Evolutionary conservation across 2,329 filamentous ascomycete species (phyloP).

Genomic region (Albophoma yamanashiensis): DNA sequence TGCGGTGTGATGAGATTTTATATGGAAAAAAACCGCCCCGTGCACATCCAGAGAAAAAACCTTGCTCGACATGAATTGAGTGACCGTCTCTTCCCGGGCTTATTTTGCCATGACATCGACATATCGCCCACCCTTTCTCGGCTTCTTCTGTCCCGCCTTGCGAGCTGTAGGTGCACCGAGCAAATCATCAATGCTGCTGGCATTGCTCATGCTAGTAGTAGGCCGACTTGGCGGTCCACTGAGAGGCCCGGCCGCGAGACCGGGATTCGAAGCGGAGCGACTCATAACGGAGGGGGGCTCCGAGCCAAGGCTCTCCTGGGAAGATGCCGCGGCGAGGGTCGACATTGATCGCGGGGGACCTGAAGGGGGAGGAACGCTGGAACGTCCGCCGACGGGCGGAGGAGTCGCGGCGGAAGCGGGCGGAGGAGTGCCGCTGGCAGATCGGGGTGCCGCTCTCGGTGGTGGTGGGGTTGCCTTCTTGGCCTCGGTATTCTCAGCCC

Average conservation of each 20-base stretch:
- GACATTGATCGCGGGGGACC: slow-evolving; percentile 9
- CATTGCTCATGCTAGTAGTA: slow-evolving; percentile 74
- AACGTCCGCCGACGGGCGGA: slow-evolving; percentile 16
- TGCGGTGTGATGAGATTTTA: neutral
- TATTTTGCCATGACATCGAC: slow-evolving; percentile 89
- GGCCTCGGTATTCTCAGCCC: slow-evolving; percentile 48
- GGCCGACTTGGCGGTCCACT: slow-evolving; percentile 57
- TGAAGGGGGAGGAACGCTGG: slow-evolving; percentile 21
- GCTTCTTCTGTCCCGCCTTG: slow-evolving; percentile 54
- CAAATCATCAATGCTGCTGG: slow-evolving; percentile 91
- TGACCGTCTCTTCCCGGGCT: neutral
- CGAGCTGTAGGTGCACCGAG: slow-evolving; percentile 63
- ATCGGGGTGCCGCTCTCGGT: slow-evolving; percentile 50
- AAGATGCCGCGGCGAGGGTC: slow-evolving; percentile 8
- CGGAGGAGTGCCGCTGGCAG: slow-evolving; percentile 41
- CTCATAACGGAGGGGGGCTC: slow-evolving; percentile 28
- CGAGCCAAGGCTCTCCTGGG: slow-evolving; percentile 23
- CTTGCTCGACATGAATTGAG: neutral
- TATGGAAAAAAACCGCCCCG: neutral
- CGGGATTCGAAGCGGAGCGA: slow-evolving; percentile 37
- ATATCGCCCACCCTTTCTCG: slow-evolving; percentile 79
- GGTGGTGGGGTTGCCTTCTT: slow-evolving; percentile 68
- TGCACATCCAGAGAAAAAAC: neutral
- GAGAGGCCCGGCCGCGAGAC: slow-evolving; percentile 25
- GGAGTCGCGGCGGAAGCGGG: slow-evolving; percentile 23